A percentile compares a stretch with the other conserved stretches of the same genome.
phyloP scores from a whole-genome alignment of 352 stramenopile genomes.

The Elongisporangium prolatum region DNA sequence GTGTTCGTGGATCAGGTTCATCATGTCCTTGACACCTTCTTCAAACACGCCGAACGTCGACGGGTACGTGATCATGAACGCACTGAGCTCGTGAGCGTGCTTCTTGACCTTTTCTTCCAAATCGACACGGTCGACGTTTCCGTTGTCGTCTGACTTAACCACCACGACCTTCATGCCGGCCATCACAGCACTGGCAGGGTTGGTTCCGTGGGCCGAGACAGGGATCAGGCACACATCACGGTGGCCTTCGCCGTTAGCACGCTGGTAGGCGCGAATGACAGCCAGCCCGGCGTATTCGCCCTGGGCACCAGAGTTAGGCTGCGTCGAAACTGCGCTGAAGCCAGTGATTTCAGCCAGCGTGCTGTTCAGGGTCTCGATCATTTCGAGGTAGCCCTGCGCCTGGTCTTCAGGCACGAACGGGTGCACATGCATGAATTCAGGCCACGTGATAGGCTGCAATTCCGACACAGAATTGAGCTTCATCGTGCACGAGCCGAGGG shows the following conservation, averaged over 20 bases:
- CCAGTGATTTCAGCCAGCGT: slow-evolving; percentile 98
- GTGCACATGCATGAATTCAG: slow-evolving; percentile 97
- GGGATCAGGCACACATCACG: slow-evolving; percentile 98
- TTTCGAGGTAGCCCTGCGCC: slow-evolving; percentile 94
- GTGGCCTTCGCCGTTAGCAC: slow-evolving; percentile 88
- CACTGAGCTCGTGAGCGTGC: slow-evolving; percentile 94
- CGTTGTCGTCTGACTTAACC: slow-evolving; percentile 95
- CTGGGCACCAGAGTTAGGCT: slow-evolving; percentile 97
- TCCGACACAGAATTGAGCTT: slow-evolving; percentile 98
- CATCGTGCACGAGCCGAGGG: slow-evolving; percentile 99
- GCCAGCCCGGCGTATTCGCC: slow-evolving; percentile 98
- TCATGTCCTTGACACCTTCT: slow-evolving; percentile 96
- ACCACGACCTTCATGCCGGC: slow-evolving; percentile 97
- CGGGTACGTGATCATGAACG: slow-evolving; percentile 99
- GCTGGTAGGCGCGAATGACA: slow-evolving; percentile 96
- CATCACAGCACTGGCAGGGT: slow-evolving; percentile 97
- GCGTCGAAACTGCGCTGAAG: slow-evolving; percentile 95
- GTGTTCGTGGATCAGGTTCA: slow-evolving; percentile 93
- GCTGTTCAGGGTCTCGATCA: slow-evolving; percentile 96
- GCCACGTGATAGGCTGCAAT: slow-evolving; percentile 97
- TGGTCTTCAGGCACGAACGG: slow-evolving; percentile 96
- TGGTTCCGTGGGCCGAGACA: slow-evolving; percentile 98
- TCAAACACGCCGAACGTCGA: slow-evolving; percentile 99
- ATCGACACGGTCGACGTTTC: slow-evolving; percentile 96
- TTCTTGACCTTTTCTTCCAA: slow-evolving; percentile 94